Conservation (phyloP, 306 rosid species). For the Vicia sativa region DNA sequence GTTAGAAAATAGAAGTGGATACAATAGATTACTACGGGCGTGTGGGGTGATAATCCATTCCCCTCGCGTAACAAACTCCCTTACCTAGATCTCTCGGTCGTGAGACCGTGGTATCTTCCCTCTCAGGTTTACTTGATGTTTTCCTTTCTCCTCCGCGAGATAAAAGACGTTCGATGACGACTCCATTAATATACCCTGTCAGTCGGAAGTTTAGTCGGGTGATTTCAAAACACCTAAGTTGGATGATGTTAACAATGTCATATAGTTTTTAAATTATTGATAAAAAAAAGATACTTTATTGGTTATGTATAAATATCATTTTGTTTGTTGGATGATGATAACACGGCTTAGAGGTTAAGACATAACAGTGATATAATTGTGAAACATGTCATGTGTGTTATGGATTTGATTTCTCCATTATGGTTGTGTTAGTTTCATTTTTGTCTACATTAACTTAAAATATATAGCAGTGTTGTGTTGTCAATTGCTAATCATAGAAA, state of each 20-base stretch:
- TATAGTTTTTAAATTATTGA: constrained; percentile 16
- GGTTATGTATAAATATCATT: constrained; percentile 26
- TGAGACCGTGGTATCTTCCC: too few relatives aligned
- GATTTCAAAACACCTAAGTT: constrained; percentile 34
- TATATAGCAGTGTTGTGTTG: neutral
- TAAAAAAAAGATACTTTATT: constrained; percentile 14
- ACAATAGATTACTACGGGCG: too few relatives aligned
- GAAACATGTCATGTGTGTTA: constrained; percentile 44
- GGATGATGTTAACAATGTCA: constrained; percentile 50
- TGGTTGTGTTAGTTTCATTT: constrained; percentile 1
- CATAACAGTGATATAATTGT: neutral
- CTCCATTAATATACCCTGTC: too few relatives aligned
- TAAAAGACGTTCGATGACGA: too few relatives aligned
- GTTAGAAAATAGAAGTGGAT: too few relatives aligned
- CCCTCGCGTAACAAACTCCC: too few relatives aligned
- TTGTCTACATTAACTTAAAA: neutral
- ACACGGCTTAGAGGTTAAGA: constrained; percentile 43
- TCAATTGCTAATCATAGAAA: neutral
- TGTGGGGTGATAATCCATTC: too few relatives aligned
- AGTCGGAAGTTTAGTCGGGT: too few relatives aligned
- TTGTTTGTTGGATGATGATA: constrained; percentile 43
- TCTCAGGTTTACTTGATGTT: too few relatives aligned
- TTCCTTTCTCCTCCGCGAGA: too few relatives aligned
- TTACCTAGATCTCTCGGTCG: too few relatives aligned
- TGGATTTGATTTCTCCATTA: constrained; percentile 28